Evolutionary conservation across 768 basidiomycete genomes (phyloP).

Genomic region (Tricholoma sp.): DNA sequence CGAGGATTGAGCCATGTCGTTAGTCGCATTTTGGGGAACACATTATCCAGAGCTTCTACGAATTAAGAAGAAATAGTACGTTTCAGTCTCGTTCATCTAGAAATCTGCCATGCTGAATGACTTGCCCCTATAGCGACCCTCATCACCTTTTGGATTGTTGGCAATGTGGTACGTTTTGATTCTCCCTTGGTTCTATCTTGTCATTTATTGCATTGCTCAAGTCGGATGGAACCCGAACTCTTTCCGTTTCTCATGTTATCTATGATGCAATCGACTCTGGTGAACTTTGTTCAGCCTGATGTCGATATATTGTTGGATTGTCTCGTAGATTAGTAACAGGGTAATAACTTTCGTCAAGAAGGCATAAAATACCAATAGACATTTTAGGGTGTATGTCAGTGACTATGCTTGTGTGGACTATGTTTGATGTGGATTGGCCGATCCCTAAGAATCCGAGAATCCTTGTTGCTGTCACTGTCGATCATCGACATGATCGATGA

Average conservation of each 20-base stretch:
- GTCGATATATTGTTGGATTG: no score
- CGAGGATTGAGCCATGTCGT: not conserved
- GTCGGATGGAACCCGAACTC: slow-evolving; percentile 33
- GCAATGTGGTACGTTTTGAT: slow-evolving; percentile 36
- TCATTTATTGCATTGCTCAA: slow-evolving; percentile 5
- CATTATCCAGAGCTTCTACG: slow-evolving; percentile 34
- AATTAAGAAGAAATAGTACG: slow-evolving; percentile 45
- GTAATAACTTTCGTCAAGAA: no score
- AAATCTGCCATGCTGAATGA: not conserved
- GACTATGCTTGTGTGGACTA: no score
- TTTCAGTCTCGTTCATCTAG: slow-evolving; percentile 1
- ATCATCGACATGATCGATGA: no score
- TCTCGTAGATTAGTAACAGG: no score
- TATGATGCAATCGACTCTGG: slow-evolving; percentile 10
- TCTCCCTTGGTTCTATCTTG: not conserved
- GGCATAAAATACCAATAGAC: no score
- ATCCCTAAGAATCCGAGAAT: no score
- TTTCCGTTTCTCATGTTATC: slow-evolving; percentile 28
- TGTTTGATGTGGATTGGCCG: no score
- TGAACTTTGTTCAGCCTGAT: no score
- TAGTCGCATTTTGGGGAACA: slow-evolving; percentile 40
- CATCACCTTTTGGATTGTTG: slow-evolving; percentile 43
- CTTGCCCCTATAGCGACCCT: slow-evolving; percentile 32
- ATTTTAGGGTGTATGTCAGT: no score
- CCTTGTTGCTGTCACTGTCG: no score